Evolutionary conservation across 768 basidiomycete genomes (phyloP).

Genomic region (Mycena vulgaris): DNA sequence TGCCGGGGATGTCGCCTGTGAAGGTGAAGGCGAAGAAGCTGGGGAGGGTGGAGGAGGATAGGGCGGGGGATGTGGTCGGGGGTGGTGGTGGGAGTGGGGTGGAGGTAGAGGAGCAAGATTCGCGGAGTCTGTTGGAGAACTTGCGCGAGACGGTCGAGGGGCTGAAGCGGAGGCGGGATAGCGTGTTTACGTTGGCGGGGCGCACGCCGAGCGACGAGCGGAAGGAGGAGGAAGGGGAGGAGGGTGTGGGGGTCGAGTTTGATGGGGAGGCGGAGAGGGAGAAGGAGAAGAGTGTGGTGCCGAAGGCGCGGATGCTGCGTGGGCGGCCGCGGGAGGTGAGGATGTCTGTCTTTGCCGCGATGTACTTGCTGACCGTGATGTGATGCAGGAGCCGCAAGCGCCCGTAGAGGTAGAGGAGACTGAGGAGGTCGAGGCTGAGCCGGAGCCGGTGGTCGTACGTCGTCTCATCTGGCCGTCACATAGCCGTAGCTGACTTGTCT

Average conservation of each 20-base stretch:
- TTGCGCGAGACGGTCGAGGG: slow-evolving; percentile 66
- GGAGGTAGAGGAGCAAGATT: slow-evolving; percentile 55
- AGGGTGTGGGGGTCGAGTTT: slow-evolving; percentile 14
- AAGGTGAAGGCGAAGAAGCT: no score
- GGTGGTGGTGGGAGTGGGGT: slow-evolving; percentile 37
- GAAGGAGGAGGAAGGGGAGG: slow-evolving; percentile 16
- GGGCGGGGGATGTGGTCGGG: neutral
- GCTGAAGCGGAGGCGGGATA: slow-evolving; percentile 59
- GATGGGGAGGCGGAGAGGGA: slow-evolving; percentile 42
- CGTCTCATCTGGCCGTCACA: neutral
- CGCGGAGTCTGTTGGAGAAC: slow-evolving; percentile 60
- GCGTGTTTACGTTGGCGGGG: slow-evolving; percentile 38
- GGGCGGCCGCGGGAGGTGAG: slow-evolving; percentile 1
- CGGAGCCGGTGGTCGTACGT: neutral
- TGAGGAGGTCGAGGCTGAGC: neutral
- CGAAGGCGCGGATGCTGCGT: slow-evolving; percentile 6
- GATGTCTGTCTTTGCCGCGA: neutral
- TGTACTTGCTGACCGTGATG: slow-evolving; percentile 39
- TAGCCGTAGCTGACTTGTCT: neutral
- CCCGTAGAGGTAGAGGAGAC: slow-evolving; percentile 6
- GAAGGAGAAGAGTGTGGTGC: slow-evolving; percentile 42
- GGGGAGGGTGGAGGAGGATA: neutral
- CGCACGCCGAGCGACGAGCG: neutral
- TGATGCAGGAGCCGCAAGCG: slow-evolving; percentile 37
- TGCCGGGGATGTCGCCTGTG: slow-evolving; percentile 33